Conservation (phyloP, 83 land plant species). For the Picea abies region DNA sequence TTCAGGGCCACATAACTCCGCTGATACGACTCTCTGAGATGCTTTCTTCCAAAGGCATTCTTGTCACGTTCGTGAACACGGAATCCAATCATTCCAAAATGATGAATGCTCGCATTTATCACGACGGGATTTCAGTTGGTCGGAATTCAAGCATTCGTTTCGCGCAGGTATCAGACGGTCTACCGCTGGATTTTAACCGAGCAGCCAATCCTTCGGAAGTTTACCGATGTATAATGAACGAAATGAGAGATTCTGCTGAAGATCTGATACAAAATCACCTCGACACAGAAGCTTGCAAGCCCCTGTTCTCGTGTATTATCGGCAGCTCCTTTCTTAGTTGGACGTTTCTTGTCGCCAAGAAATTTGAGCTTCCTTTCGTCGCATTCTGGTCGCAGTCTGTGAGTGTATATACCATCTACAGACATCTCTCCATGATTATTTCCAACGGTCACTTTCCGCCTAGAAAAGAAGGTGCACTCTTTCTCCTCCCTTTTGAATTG, state of each 20-base stretch:
- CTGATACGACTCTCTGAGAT: constrained; percentile 32
- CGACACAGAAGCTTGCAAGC: background rate
- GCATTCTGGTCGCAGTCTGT: background rate
- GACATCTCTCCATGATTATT: background rate
- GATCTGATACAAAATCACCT: background rate
- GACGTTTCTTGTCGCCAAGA: background rate
- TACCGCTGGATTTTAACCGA: background rate
- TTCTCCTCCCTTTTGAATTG: background rate
- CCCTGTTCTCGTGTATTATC: background rate
- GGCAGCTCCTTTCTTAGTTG: background rate
- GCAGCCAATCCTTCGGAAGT: background rate
- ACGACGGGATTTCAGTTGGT: background rate
- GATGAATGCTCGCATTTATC: background rate
- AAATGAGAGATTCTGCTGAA: no score
- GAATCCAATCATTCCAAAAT: background rate
- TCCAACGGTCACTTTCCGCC: no score
- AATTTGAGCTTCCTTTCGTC: no score
- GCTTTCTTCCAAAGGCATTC: constrained; percentile 6
- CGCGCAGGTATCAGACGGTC: background rate
- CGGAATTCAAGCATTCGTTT: background rate
- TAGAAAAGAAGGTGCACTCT: no score
- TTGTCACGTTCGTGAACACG: constrained; percentile 57
- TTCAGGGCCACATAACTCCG: constrained; percentile 32
- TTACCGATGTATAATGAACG: no score
- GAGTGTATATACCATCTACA: background rate